Evolutionary conservation across 176 grass and related monocot species (phyloP), one percentile per base, ranked within the genome.

Genomic region (Triticum dicoccoides): DNA sequence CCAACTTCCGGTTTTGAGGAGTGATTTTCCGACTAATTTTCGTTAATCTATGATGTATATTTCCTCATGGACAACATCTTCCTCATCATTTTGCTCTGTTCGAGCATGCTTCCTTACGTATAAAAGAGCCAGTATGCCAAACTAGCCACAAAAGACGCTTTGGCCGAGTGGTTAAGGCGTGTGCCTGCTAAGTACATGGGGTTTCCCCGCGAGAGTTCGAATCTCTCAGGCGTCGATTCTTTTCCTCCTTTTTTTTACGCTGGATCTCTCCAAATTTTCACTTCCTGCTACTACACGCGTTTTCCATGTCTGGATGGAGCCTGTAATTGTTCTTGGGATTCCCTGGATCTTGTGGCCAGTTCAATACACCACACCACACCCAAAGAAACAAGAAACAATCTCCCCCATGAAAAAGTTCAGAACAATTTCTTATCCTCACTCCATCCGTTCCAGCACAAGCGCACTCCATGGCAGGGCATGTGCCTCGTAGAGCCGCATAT

Each of bases 81-180:
- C 14, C 9, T n/a, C 3, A 11, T 39, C 7, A 6, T 25, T 29
- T 9, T 44, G 18, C 11, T n/a, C 39, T 37, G 4, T 23, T 51
- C 11, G 32, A 24, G 24, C 24, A 39, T 65, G 3, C 27, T 9
- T 59, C 15, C 0, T 17, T 18, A 6, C 44, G 15, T 18, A 18
- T 1, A 6, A 54, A 0, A 6, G 0, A 0, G 0, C 4, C 3
- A 9, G 6, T 18, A 6, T 54, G 14, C 15, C 1, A 6, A 7
- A 18, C 2, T 0, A 0, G 0, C 0, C 2, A 54, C 15, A 8
- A 59, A 59, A 2, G 92, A 89, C 92, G 94, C 94, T 99, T 98
- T 98, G 93, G 96, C 93, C 94, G 97, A 96, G 94, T 99, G 97
- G 97, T 99, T 99, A 96, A 94, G 97, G 97, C 94, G 94, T 99